Percentiles rank a stretch among this genome's conserved stretches.
Evolutionary conservation across 495 filamentous ascomycete genomes (phyloP).

Genomic region (Bryoglossum gracile): DNA sequence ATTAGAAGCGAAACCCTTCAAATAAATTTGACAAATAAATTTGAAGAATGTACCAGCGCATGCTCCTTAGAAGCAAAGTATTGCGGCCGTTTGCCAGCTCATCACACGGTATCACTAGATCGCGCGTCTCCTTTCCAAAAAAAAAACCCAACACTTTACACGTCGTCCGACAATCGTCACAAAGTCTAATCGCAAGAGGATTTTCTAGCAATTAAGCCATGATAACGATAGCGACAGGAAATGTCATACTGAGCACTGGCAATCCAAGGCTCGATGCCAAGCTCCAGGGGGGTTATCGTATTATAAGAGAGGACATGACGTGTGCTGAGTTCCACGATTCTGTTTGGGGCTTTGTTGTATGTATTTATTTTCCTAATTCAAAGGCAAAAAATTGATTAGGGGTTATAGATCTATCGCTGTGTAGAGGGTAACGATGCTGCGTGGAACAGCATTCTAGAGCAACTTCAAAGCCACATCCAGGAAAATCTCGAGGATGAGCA

Average conservation of each 20-base stretch:
- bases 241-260: slow-evolving; percentile 8
- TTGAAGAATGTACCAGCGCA: slow-evolving; percentile 10
- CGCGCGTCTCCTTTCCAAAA: slow-evolving; percentile 3
- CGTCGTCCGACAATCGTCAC: slow-evolving; percentile 1
- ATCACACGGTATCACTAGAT: slow-evolving; percentile 5
- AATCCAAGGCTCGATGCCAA: slow-evolving; percentile 11
- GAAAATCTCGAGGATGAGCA: slow-evolving; percentile 11
- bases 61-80: slow-evolving; percentile 8
- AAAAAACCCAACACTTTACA: slow-evolving; percentile 7
- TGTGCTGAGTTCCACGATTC: slow-evolving; percentile 11
- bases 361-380: slow-evolving; percentile 7
- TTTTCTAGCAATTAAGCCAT: slow-evolving; percentile 9
- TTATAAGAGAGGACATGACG: slow-evolving; percentile 10
- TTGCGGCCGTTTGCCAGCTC: slow-evolving; percentile 5
- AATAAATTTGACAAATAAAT: too few relatives aligned
- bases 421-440: too few relatives aligned
- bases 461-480: slow-evolving; percentile 10
- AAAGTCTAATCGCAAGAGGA: slow-evolving; percentile 6
- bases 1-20: slow-evolving; percentile 3
- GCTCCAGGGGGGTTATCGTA: slow-evolving; percentile 8
- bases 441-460: slow-evolving; percentile 15
- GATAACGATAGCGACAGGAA: slow-evolving; percentile 6
- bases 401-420: slow-evolving; percentile 13
- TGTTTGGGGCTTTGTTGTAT: slow-evolving; percentile 10
- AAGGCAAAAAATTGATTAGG: slow-evolving; percentile 5